These are phyloP conservation scores for Talaromyces pinophilus DNA, from an alignment of 2,329 filamentous ascomycete species.

Conservation along the genomic window DNA sequence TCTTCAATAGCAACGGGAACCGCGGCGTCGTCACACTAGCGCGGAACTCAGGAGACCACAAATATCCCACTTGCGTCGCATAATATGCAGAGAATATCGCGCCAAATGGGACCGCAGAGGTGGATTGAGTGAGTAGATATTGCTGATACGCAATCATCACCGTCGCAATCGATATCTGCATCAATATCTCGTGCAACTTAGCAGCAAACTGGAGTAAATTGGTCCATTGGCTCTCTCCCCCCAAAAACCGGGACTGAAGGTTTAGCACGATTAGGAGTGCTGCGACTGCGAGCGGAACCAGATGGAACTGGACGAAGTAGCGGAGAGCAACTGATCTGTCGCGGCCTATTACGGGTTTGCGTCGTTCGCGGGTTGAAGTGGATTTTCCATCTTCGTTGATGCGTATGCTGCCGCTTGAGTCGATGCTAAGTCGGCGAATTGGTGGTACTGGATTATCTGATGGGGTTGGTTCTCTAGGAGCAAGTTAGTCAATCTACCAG, in stretches of 20 bases:
- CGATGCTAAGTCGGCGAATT: neutral
- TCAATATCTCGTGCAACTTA: constrained; percentile 10
- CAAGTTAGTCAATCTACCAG: neutral
- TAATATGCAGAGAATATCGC: constrained; percentile 22
- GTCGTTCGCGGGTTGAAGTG: neutral
- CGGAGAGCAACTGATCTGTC: neutral
- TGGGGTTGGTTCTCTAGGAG: neutral
- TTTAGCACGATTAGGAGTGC: neutral
- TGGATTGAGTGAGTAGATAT: constrained; percentile 7
- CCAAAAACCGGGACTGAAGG: neutral
- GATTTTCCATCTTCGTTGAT: neutral
- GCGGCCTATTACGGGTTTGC: neutral
- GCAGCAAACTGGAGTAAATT: constrained; percentile 4
- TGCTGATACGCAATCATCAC: constrained; percentile 11
- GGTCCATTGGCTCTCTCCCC: neutral
- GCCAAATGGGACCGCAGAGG: constrained; percentile 18
- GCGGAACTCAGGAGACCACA: constrained; percentile 21
- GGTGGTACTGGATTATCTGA: neutral
- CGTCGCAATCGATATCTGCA: constrained; percentile 8
- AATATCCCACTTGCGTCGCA: constrained; percentile 10
- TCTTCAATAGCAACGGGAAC: constrained; percentile 11
- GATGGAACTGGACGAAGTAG: neutral
- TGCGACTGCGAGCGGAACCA: constrained; percentile 1
- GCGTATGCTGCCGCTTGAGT: constrained; percentile 11
- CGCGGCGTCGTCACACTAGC: constrained; percentile 10